phyloP scores from a whole-genome alignment of 1,284 basidiomycete species.

The Abortiporus biennis region DNA sequence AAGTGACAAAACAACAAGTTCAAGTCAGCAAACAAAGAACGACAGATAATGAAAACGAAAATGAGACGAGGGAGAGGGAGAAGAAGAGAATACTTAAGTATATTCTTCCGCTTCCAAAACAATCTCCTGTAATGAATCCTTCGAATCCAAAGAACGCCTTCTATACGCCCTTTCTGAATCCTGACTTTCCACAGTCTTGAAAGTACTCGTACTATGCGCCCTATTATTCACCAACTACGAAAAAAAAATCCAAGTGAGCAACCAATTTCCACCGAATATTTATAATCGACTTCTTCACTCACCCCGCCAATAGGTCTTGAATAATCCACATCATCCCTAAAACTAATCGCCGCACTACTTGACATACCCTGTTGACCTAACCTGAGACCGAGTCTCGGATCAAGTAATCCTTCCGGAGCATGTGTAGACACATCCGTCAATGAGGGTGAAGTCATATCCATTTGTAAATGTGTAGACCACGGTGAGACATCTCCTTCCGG shows the following conservation, averaged over 20 bases:
- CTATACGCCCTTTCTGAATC: too few relatives aligned
- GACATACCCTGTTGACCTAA: constrained; percentile 20
- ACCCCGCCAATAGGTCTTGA: constrained; percentile 38
- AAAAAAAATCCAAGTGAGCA: constrained; percentile 6
- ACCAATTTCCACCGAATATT: neutral
- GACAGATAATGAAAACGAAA: neutral
- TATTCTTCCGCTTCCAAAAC: too few relatives aligned
- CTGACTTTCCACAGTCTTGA: constrained; percentile 10
- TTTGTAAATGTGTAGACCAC: constrained; percentile 14
- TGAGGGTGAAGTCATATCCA: constrained; percentile 27
- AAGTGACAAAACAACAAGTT: too few relatives aligned
- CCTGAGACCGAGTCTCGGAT: constrained; percentile 23
- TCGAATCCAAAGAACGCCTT: too few relatives aligned
- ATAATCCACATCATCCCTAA: constrained; percentile 38
- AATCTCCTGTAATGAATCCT: too few relatives aligned
- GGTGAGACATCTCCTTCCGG: constrained; percentile 7
- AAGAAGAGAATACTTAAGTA: too few relatives aligned
- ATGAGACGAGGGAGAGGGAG: neutral
- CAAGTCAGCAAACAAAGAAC: neutral
- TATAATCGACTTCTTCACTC: constrained; percentile 16
- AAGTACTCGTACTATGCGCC: constrained; percentile 33
- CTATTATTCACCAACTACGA: constrained; percentile 31
- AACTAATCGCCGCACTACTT: constrained; percentile 30
- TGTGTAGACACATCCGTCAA: constrained; percentile 27
- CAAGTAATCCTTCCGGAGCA: constrained; percentile 31